A percentile compares a stretch with the other conserved stretches of the same genome.
Evolutionary conservation across 2,329 filamentous ascomycete genomes (phyloP).

Genomic region (Kalmusia sp.): DNA sequence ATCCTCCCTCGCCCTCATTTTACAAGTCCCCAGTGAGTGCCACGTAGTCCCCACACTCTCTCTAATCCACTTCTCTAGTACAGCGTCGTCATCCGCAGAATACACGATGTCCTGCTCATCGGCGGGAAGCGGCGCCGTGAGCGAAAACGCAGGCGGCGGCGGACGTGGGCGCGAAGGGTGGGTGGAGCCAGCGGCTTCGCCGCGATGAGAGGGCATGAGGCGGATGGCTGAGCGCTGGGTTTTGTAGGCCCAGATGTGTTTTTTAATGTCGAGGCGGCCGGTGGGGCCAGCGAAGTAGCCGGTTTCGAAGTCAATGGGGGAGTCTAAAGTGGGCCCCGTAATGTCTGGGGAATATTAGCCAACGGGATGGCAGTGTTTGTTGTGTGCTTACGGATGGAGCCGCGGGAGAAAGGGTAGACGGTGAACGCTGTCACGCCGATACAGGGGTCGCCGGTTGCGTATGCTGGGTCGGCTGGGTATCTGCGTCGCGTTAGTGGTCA

Average conservation of each 20-base stretch:
- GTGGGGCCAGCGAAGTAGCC: background rate
- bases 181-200: background rate
- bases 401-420: background rate
- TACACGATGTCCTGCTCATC: background rate
- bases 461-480: background rate
- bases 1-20: constrained; percentile 27
- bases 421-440: background rate
- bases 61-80: background rate
- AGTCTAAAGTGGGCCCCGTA: background rate
- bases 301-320: background rate
- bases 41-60: constrained; percentile 45
- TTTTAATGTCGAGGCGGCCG: background rate
- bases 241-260: background rate
- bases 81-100: background rate
- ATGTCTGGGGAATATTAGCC: too few relatives aligned
- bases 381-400: background rate
- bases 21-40: constrained; percentile 39
- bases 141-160: background rate
- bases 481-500: background rate
- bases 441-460: background rate
- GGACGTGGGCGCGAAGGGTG: background rate
- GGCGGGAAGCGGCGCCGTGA: background rate
- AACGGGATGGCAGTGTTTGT: too few relatives aligned
- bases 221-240: background rate
- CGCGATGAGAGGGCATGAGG: background rate